Evolutionary conservation across 1,284 basidiomycete species (phyloP).

Genomic region (Microbotryum lychnidis-dioicae): DNA sequence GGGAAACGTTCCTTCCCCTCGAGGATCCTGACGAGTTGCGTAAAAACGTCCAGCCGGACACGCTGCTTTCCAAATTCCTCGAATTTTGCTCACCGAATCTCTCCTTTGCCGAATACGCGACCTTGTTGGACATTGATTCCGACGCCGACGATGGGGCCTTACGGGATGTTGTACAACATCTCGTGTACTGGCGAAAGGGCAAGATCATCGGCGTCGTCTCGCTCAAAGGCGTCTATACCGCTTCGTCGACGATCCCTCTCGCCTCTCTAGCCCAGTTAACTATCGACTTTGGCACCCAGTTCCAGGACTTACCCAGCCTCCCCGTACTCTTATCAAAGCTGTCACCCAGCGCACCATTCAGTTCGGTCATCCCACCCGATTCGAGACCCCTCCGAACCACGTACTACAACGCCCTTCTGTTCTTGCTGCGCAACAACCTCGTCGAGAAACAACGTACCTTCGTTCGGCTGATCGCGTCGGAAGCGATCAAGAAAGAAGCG

Average conservation of each 20-base stretch:
- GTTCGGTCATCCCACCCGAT: conserved; percentile 50
- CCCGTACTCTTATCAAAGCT: conserved; percentile 63
- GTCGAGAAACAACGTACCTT: conserved; percentile 77
- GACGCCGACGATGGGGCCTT: conserved; percentile 15
- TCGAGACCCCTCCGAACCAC: conserved; percentile 53
- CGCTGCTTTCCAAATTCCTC: conserved; percentile 38
- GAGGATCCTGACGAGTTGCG: conserved; percentile 43
- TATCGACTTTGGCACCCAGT: conserved; percentile 43
- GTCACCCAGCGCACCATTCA: conserved; percentile 61
- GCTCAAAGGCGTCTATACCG: conserved; percentile 70
- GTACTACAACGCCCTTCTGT: conserved; percentile 77
- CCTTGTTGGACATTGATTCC: conserved; percentile 31
- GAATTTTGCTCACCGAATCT: conserved; percentile 46
- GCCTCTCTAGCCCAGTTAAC: conserved; percentile 46
- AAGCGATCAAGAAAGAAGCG: conserved; percentile 54
- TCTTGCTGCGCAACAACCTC: conserved; percentile 82
- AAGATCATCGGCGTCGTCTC: conserved; percentile 79
- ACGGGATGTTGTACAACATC: conserved; percentile 37
- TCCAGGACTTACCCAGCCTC: conserved; percentile 62
- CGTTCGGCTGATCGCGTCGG: conserved; percentile 71
- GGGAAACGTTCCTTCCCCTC: conserved; percentile 79
- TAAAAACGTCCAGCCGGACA: conserved; percentile 49
- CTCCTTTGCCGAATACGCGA: conserved; percentile 32
- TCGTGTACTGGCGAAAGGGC: conserved; percentile 81
- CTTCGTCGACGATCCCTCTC: conserved; percentile 36